Percentiles rank a stretch among this genome's conserved stretches.
Conservation (phyloP, 352 stramenopile species). For the Pelagophyceae sp. region DNA sequence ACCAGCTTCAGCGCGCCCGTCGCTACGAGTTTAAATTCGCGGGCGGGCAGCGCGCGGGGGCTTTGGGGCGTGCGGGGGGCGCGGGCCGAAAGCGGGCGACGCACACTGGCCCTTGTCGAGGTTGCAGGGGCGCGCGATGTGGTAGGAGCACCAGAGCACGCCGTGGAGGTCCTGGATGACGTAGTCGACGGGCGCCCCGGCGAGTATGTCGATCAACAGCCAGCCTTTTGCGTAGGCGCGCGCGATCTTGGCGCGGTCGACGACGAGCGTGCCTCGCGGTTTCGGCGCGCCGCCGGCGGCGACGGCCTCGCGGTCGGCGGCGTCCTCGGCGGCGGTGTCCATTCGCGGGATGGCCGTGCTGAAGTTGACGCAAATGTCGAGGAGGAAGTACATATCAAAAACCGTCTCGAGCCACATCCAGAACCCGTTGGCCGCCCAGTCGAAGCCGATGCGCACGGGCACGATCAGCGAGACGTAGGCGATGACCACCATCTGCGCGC, state of each 20-base stretch:
- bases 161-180: neutral
- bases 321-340: neutral
- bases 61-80: no score
- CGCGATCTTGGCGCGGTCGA: neutral
- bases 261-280: neutral
- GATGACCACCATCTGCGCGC: neutral
- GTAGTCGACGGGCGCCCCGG: neutral
- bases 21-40: neutral
- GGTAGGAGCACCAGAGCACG: neutral
- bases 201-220: slow-evolving; percentile 5
- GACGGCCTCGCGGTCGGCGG: neutral
- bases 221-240: neutral
- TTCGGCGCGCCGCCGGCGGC: neutral
- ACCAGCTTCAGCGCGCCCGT: neutral
- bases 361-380: neutral
- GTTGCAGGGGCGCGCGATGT: neutral
- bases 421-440: neutral
- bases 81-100: neutral
- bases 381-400: slow-evolving; percentile 13
- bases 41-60: neutral
- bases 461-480: slow-evolving; percentile 2
- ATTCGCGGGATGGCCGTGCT: neutral
- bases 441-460: slow-evolving; percentile 3
- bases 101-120: neutral
- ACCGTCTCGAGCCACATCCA: neutral